Conservation (phyloP, 78 protist species). For the Parvularia atlantis region DNA sequence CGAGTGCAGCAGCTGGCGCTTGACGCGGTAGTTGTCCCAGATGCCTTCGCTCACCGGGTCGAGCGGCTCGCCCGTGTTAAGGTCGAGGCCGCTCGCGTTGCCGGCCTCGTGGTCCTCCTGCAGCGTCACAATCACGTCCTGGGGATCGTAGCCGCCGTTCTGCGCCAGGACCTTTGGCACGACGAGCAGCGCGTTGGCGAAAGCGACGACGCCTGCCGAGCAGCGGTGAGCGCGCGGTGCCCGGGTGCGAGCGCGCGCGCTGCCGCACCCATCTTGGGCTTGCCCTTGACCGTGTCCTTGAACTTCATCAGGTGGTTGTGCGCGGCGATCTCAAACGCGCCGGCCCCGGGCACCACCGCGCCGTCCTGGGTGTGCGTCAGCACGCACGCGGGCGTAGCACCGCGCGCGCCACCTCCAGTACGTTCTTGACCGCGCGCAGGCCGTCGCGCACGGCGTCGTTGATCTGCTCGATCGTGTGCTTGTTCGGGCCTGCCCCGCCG, state of each 20-base stretch:
- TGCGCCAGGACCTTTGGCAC: conserved; percentile 93
- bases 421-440: conserved; percentile 93
- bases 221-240: too few relatives aligned
- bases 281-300: conserved; percentile 51
- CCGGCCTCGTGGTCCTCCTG: conserved; percentile 65
- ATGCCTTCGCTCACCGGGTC: conserved; percentile 86
- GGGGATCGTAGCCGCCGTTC: conserved; percentile 90
- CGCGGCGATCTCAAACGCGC: conserved; percentile 88
- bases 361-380: conserved; percentile 88
- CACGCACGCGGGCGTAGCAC: too few relatives aligned
- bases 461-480: conserved; percentile 92
- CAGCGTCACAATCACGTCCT: conserved; percentile 72
- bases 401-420: too few relatives aligned
- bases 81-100: conserved; percentile 77
- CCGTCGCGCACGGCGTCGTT: conserved; percentile 99
- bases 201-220: conserved; percentile 92
- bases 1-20: conserved; percentile 79
- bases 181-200: conserved; percentile 93
- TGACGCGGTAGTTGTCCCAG: conserved; percentile 91
- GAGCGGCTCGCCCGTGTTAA: conserved; percentile 84
- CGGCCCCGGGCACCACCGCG: conserved; percentile 93
- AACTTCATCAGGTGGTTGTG: conserved; percentile 57
- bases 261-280: conserved; percentile 40
- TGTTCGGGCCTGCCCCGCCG: conserved; percentile 88
- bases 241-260: too few relatives aligned